Percentiles rank a stretch among this genome's conserved stretches.
Conservation (phyloP, 2,329 filamentous ascomycete genomes). For the Ascosphaera acerosa region DNA sequence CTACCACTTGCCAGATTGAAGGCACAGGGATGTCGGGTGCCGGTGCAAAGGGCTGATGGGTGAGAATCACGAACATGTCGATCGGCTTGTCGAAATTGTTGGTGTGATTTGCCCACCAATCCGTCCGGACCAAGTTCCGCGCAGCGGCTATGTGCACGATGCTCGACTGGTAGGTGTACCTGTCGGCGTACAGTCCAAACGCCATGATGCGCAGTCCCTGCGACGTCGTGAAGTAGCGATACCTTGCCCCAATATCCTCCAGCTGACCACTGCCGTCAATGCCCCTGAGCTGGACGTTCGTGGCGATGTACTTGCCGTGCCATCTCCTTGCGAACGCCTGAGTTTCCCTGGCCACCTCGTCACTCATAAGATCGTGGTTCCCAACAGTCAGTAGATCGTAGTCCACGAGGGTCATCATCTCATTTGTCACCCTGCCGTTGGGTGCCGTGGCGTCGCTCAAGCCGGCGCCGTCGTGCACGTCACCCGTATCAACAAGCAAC, state of each 20-base stretch:
- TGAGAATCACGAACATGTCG: constrained; percentile 37
- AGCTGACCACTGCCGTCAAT: constrained; percentile 18
- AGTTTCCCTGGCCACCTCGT: constrained; percentile 35
- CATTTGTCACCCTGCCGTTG: constrained; percentile 30
- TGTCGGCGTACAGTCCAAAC: constrained; percentile 18
- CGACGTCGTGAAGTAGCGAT: constrained; percentile 26
- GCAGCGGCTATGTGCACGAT: background rate
- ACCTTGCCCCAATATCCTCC: constrained; percentile 23
- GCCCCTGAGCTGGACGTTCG: constrained; percentile 26
- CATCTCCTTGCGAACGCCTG: constrained; percentile 33
- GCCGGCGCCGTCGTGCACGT: constrained; percentile 40
- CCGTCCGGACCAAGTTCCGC: constrained; percentile 9
- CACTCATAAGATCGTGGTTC: constrained; percentile 41
- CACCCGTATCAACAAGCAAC: constrained; percentile 34
- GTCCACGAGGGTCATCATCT: constrained; percentile 26
- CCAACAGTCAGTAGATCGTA: constrained; percentile 31
- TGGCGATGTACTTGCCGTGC: constrained; percentile 27
- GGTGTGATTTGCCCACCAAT: constrained; percentile 35
- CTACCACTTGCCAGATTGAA: background rate
- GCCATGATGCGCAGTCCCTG: constrained; percentile 26
- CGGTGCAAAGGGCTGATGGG: constrained; percentile 28
- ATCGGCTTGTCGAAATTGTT: constrained; percentile 29
- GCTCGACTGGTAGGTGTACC: background rate
- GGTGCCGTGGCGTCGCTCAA: constrained; percentile 33
- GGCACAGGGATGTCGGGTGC: constrained; percentile 10